A percentile compares a stretch with the other conserved stretches of the same genome.
Conservation (phyloP, 371 early-diverging fungal species). For the Mortierella sp. region DNA sequence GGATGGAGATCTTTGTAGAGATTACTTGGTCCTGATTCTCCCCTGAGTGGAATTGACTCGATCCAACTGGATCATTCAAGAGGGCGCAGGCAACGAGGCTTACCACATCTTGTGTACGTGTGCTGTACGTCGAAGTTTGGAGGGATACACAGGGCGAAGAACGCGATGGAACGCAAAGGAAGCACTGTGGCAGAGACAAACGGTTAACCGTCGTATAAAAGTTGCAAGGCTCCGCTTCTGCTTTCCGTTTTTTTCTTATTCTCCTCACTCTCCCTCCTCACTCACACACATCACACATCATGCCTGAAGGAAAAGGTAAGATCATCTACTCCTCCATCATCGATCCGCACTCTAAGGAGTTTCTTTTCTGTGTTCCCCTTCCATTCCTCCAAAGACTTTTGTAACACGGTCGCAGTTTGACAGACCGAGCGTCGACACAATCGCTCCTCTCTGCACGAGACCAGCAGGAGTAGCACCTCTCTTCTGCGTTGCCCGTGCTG, state of each 20-base stretch:
- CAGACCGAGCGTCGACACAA: too few species aligned
- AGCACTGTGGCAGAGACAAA: neutral
- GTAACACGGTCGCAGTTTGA: neutral
- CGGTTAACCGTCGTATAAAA: conserved; percentile 9
- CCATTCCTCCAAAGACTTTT: neutral
- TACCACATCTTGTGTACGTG: too few species aligned
- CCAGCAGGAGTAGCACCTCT: too few species aligned
- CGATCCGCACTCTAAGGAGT: neutral
- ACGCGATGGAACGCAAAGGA: conserved; percentile 35
- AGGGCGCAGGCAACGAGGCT: too few species aligned
- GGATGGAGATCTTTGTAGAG: too few species aligned
- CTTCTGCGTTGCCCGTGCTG: neutral
- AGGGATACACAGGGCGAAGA: neutral
- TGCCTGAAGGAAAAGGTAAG: conserved; percentile 55
- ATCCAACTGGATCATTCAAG: too few species aligned
- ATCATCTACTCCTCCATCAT: conserved; percentile 11
- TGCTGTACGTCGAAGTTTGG: too few species aligned
- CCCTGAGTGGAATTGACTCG: too few species aligned
- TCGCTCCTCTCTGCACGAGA: too few species aligned
- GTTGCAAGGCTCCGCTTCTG: neutral
- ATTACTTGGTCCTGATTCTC: too few species aligned
- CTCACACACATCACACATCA: conserved; percentile 31
- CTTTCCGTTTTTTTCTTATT: conserved; percentile 16
- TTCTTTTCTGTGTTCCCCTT: neutral
- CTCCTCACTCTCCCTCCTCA: conserved; percentile 14